Base-by-base conservation (phyloP, 768 basidiomycete genomes). In the Leccinum broughii region DNA sequence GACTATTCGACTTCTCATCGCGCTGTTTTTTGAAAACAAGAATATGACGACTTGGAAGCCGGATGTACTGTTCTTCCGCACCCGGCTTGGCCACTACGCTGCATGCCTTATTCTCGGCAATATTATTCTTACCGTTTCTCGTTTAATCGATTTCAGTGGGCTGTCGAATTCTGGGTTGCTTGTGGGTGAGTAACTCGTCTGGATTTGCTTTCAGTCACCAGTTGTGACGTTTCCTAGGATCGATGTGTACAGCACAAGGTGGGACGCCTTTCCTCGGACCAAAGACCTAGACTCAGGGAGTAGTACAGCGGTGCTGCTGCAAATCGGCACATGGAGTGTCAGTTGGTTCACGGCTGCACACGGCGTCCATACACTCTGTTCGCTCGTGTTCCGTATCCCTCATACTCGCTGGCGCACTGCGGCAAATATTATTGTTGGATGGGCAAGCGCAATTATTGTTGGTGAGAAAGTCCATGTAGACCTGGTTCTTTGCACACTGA, bases 81-180 rank as follows among this genome's bases (percentile, higher is more conserved):
- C 88, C 7, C 88, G 88, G 62, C 80, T 90, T 14, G 90, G 90
- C 1, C 80, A 82, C 54, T 90, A 89, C 69, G 81, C 83, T n/a
- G 79, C 77, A 41, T 88, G 84, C 66, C 77, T 92, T 58, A 76
- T 90, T 61, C 64, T 85, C 28, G 81, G 81, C 61, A 85, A 89
- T 69, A 73, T 83, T 56, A 74, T 86, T 68, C 82, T 75, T 58
- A 78, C 80, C 34, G 55, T 78, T 15, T 78, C 85, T 55, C 86
- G 85, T 41, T 70, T 87, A 9, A 77, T 90, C 53, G 79, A 81
- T 35, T 63, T 86, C 53, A 66, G 72, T 32, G 89, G 87, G 84
- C 54, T 82, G 35, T 56, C 72, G 13, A 59, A 72, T 39, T 76
- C 73, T 41, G 80, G 79, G 11, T 77, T 88, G 20, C 76, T 70